Percentiles rank a stretch among this genome's conserved stretches.
These are phyloP conservation scores for Exophiala spinifera DNA, from an alignment of 2,329 filamentous ascomycete species.

Conservation along the genomic window DNA sequence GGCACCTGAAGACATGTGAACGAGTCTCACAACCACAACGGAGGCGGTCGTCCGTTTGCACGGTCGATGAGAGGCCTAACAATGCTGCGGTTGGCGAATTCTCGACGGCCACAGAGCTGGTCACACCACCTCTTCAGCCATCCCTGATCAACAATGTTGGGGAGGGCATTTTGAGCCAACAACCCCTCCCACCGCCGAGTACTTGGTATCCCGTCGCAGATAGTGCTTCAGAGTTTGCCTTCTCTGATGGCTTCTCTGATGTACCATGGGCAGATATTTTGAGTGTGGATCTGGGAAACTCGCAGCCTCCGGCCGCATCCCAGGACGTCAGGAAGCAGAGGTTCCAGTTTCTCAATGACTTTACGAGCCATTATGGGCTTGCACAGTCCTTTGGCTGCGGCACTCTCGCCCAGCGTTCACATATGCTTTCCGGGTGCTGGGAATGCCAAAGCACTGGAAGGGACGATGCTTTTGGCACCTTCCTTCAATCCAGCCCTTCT, in stretches of 20 bases:
- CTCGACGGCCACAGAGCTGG: no score
- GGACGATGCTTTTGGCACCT: background rate
- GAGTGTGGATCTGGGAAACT: background rate
- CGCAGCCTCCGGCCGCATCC: background rate
- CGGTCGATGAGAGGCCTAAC: no score
- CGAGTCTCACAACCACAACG: background rate
- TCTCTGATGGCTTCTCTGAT: background rate
- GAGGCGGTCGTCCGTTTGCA: background rate
- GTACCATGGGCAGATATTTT: conserved; percentile 10
- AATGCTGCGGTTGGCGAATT: no score
- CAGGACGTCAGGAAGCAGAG: background rate
- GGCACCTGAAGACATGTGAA: conserved; percentile 28
- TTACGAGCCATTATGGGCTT: conserved; percentile 39
- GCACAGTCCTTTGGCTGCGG: conserved; percentile 39
- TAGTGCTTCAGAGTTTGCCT: conserved; percentile 3
- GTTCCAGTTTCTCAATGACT: conserved; percentile 34
- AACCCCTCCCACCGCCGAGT: no score
- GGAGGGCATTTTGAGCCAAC: no score
- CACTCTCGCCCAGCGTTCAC: conserved; percentile 34
- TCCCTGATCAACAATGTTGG: no score
- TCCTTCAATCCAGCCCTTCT: background rate
- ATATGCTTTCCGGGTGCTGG: conserved; percentile 16
- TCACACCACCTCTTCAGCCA: no score
- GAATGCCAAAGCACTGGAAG: background rate
- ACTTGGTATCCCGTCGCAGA: background rate